phyloP scores from a whole-genome alignment of 2,329 filamentous ascomycete species.

The Bipolaris zeicola region DNA sequence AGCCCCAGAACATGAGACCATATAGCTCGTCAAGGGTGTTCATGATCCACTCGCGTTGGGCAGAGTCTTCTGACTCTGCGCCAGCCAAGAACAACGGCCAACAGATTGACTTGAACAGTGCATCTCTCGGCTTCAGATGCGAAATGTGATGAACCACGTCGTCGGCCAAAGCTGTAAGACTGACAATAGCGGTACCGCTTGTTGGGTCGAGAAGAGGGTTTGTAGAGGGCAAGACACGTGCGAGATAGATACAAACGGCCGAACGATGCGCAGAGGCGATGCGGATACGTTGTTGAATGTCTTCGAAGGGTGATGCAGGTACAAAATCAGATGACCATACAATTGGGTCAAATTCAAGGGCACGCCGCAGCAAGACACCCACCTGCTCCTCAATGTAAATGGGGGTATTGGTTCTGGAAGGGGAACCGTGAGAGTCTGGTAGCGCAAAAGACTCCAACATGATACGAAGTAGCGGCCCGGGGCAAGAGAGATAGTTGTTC shows the following conservation, averaged over 20 bases:
- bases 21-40: constrained; percentile 49
- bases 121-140: constrained; percentile 55
- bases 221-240: constrained; percentile 38
- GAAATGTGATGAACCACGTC: constrained; percentile 60
- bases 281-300: constrained; percentile 42
- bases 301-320: constrained; percentile 40
- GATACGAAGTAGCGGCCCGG: constrained; percentile 42
- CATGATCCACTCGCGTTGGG: constrained; percentile 59
- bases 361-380: constrained; percentile 29
- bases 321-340: constrained; percentile 41
- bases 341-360: constrained; percentile 40
- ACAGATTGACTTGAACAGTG: constrained; percentile 64
- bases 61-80: constrained; percentile 58
- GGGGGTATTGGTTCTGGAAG: constrained; percentile 13
- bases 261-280: constrained; percentile 48
- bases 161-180: constrained; percentile 49
- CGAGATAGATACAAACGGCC: constrained; percentile 50
- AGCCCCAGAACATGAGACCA: constrained; percentile 47
- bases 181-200: constrained; percentile 46
- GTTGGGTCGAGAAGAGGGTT: constrained; percentile 49
- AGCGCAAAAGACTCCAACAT: constrained; percentile 47
- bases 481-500: constrained; percentile 50
- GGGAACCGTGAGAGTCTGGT: constrained; percentile 27
- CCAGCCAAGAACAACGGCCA: constrained; percentile 66
- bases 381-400: constrained; percentile 34